Evolutionary conservation across 208 protist species (phyloP).

Genomic region (Acanthamoeba quina): DNA sequence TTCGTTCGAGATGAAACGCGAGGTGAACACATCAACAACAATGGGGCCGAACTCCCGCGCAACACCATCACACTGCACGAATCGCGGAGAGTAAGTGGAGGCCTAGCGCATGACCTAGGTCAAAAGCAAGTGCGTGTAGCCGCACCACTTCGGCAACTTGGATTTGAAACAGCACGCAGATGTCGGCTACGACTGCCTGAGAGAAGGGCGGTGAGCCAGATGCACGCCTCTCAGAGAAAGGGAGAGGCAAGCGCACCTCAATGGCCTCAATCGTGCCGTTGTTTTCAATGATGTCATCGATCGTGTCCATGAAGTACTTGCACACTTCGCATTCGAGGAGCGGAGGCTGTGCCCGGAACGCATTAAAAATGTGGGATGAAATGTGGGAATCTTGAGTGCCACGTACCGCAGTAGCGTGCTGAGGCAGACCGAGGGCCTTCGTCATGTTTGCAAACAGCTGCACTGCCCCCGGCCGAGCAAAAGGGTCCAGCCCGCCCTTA

Average conservation of each 20-base stretch:
- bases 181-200: background rate
- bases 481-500: background rate
- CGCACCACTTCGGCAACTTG: conserved; percentile 7
- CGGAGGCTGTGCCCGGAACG: background rate
- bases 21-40: conserved; percentile 31
- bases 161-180: conserved; percentile 41
- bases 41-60: conserved; percentile 4
- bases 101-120: background rate
- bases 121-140: background rate
- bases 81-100: background rate
- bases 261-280: background rate
- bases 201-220: background rate
- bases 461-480: background rate
- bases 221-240: background rate
- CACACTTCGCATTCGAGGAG: conserved; percentile 51
- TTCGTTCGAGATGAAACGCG: conserved; percentile 36
- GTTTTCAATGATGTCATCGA: background rate
- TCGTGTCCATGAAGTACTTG: conserved; percentile 46
- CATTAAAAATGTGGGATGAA: background rate
- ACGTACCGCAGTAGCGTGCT: background rate
- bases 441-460: background rate
- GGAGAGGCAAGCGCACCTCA: background rate
- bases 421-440: background rate
- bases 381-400: background rate
- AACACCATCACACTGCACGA: conserved; percentile 25